Base-by-base conservation (phyloP, 495 filamentous ascomycete genomes). In the Letharia lupina region DNA sequence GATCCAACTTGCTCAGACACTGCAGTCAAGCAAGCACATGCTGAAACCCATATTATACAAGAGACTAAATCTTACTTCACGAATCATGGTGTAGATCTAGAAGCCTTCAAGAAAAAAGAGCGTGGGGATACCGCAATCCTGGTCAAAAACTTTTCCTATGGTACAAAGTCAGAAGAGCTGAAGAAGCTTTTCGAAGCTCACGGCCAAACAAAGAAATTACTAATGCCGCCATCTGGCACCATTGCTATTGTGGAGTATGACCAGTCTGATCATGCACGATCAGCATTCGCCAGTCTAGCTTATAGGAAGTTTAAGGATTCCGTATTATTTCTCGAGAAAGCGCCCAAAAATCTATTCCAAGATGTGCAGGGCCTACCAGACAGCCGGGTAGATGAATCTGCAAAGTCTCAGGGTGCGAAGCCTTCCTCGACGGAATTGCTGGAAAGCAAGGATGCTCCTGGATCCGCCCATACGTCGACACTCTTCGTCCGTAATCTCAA, bases 1-100 rank as follows among this genome's bases (percentile, higher is more conserved):
- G 92, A 99, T 75, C 94, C 94, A 11, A 96, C 95, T 1, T 96
- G 89, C 65, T 87, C 93, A 50, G 90, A 95, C 74, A 91, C 93
- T 62, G 93, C 91, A 47, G 90, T 98, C 48, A 96, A 93, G 77
- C 94, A 98, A 78, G 94, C 94, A 48, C 89, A 96, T 74, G 94
- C 95, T 47, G 94, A 99, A 78, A 97, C 95, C 31, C 89, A 93
- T 68, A 83, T 96, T 61, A 97, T 99, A 67, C 90, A 96, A 78
- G 95, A 98, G 73, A 96, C 93, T 0, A 98, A 96, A 73, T 78
- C 85, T 16, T 99, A 93, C 76, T 96, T 99, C 71, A 78, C 82
- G 35, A 79, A 86, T 10, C 88, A 96, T 62, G 94, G 94, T 31
- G 89, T 98, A 10, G 90, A 97, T 74, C 80, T 99, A 31, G 84